Percentiles rank a stretch among this genome's conserved stretches.
Conservation (phyloP, 805 yeast species). For the Sugiyamaella chiloensis region DNA sequence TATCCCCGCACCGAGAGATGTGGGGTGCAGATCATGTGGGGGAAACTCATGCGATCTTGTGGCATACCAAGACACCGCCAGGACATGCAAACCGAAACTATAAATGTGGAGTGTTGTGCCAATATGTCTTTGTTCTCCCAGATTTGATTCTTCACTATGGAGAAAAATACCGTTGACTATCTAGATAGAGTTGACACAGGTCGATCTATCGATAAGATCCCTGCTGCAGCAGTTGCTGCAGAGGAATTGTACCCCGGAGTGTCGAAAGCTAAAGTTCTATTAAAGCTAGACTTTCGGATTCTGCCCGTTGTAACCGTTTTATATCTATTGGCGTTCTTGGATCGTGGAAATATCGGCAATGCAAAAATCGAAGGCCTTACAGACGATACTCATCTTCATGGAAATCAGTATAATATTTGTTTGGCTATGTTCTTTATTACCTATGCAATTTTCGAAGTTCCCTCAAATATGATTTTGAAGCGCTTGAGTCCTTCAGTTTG, state of each 20-base stretch:
- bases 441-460: constrained; percentile 35
- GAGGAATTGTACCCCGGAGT: neutral
- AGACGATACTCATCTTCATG: constrained; percentile 36
- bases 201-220: neutral
- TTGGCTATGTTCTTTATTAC: constrained; percentile 41
- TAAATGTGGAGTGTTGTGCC: too few relatives aligned
- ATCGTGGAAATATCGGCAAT: constrained; percentile 37
- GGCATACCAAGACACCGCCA: too few relatives aligned
- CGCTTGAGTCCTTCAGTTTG: constrained; percentile 44
- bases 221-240: neutral
- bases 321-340: constrained; percentile 34
- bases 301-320: constrained; percentile 32
- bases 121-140: too few relatives aligned
- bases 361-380: constrained; percentile 34
- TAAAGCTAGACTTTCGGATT: constrained; percentile 46
- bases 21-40: too few relatives aligned
- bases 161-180: neutral
- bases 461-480: constrained; percentile 33
- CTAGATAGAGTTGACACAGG: neutral
- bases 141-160: too few relatives aligned
- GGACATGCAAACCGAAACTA: too few relatives aligned
- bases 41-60: too few relatives aligned
- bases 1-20: too few relatives aligned
- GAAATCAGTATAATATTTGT: constrained; percentile 41
- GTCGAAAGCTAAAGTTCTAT: constrained; percentile 34